phyloP scores from a whole-genome alignment of 139 green algal species.

The Micractinium conductrix region DNA sequence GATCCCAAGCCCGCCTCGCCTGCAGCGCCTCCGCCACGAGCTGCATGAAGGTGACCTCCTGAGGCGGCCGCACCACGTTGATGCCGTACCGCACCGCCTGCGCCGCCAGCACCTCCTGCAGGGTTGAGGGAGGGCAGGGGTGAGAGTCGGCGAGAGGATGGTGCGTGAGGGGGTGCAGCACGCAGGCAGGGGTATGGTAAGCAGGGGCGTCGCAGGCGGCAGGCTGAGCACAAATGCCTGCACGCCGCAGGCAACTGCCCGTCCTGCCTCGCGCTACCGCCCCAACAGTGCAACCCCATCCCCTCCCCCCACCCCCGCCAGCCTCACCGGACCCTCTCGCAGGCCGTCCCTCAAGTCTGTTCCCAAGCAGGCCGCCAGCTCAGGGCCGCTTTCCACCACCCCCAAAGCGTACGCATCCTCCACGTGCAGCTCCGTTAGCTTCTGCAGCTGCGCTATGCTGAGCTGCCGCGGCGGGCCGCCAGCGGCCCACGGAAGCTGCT shows the following conservation, averaged over 20 bases:
- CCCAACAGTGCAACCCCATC: too few species aligned
- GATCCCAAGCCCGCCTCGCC: background rate
- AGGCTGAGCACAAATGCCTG: too few species aligned
- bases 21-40: conserved; percentile 55
- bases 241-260: too few species aligned
- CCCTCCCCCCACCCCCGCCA: background rate
- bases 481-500: background rate
- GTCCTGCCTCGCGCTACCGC: too few species aligned
- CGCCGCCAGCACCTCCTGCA: conserved; percentile 19
- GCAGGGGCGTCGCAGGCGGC: too few species aligned
- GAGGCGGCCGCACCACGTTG: conserved; percentile 24
- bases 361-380: conserved; percentile 33
- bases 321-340: background rate
- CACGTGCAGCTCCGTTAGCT: conserved; percentile 31
- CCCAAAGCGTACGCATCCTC: conserved; percentile 6
- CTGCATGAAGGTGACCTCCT: conserved; percentile 51
- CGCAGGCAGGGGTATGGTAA: too few species aligned
- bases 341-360: conserved; percentile 35
- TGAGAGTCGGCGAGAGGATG: too few species aligned
- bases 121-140: background rate
- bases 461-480: background rate
- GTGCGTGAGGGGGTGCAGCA: too few species aligned
- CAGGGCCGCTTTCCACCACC: conserved; percentile 7
- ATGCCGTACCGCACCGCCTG: conserved; percentile 30
- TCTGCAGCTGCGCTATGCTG: conserved; percentile 9